Evolutionary conservation across 2,329 filamentous ascomycete genomes (phyloP).

Genomic region (Laburnicola sp.): DNA sequence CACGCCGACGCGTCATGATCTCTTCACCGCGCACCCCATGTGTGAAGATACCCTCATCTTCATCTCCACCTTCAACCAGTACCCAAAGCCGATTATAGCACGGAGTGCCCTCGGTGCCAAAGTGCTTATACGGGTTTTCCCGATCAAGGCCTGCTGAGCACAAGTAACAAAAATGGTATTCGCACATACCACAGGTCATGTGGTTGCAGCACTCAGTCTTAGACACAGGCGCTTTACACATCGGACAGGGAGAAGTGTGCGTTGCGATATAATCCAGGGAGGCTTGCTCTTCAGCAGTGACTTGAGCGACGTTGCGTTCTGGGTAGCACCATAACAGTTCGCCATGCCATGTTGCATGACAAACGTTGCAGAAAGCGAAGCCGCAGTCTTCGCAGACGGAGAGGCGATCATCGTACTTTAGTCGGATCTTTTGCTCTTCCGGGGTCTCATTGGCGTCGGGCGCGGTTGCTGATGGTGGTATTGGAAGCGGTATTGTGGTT

Average conservation of each 20-base stretch:
- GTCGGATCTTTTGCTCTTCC: background rate
- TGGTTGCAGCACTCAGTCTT: conserved; percentile 1
- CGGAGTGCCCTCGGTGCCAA: background rate
- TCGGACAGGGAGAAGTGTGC: background rate
- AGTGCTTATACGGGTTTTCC: background rate
- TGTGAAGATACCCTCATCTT: too few species aligned
- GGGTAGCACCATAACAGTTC: too few species aligned
- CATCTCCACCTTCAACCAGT: background rate
- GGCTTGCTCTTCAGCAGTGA: background rate
- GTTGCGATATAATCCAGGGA: background rate
- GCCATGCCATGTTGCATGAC: conserved; percentile 81
- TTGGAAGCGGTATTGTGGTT: conserved; percentile 16
- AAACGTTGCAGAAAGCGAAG: conserved; percentile 81
- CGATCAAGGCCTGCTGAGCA: background rate
- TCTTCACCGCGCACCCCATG: too few species aligned
- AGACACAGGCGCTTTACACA: background rate
- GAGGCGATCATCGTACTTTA: too few species aligned
- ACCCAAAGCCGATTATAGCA: background rate
- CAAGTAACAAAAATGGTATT: conserved; percentile 1
- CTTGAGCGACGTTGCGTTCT: too few species aligned
- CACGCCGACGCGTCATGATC: too few species aligned
- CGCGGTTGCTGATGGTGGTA: too few species aligned
- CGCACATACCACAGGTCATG: background rate
- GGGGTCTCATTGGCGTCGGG: background rate
- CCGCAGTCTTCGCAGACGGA: conserved; percentile 82